These are phyloP conservation scores for Cynara cardunculus DNA, from an alignment of 129 eudicot species.

Conservation along the genomic window DNA sequence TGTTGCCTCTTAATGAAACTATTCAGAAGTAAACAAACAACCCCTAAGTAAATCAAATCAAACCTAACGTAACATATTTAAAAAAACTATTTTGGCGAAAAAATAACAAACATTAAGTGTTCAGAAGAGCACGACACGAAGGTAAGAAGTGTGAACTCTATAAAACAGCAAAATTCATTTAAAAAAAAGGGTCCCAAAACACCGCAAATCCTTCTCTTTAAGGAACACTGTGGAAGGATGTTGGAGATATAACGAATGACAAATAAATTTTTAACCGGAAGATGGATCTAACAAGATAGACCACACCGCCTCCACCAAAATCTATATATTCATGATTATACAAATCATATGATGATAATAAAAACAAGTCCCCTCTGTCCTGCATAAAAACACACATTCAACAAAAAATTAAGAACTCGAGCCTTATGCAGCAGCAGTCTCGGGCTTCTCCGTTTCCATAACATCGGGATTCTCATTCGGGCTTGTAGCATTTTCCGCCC, in stretches of 20 bases:
- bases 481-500: conserved; percentile 21
- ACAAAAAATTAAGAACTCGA: not conserved
- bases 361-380: not conserved
- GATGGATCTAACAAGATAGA: not conserved
- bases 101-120: not conserved
- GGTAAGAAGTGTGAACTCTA: not conserved
- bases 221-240: not conserved
- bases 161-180: not conserved
- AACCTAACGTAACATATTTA: too few species aligned
- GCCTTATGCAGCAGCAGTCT: not conserved
- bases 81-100: too few species aligned
- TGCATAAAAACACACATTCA: not conserved
- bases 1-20: too few species aligned
- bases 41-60: too few species aligned
- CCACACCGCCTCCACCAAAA: not conserved
- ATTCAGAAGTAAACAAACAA: too few species aligned
- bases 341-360: not conserved
- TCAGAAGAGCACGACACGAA: not conserved
- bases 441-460: conserved; percentile 65
- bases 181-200: not conserved
- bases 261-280: not conserved
- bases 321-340: not conserved
- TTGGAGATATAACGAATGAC: not conserved
- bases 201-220: not conserved
- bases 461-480: conserved; percentile 18